A percentile compares a stretch with the other conserved stretches of the same genome.
These are phyloP conservation scores for Leucosporidium scottii DNA, from an alignment of 768 basidiomycete species.

Conservation along the genomic window DNA sequence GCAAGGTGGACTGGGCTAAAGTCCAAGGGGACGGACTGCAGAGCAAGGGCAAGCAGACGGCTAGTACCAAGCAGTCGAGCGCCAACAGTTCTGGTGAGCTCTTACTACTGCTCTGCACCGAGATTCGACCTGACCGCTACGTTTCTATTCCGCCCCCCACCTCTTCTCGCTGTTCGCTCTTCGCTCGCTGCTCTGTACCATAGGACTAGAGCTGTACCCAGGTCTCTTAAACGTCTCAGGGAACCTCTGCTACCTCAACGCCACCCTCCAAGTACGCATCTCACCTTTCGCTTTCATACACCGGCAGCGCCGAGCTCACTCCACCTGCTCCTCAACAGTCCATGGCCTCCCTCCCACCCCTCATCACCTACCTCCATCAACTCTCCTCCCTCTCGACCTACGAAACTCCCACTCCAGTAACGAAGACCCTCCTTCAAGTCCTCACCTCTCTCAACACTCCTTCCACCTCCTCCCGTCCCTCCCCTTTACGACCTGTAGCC, in stretches of 20 bases:
- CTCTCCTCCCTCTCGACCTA: conserved; percentile 8
- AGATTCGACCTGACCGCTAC: neutral
- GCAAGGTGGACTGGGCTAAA: neutral
- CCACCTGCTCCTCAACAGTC: conserved; percentile 51
- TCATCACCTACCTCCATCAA: conserved; percentile 48
- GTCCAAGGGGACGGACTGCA: neutral
- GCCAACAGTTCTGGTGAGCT: no score
- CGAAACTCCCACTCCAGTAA: conserved; percentile 10
- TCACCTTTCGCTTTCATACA: neutral
- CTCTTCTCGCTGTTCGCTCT: neutral
- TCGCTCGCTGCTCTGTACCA: neutral
- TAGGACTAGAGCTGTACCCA: conserved; percentile 51
- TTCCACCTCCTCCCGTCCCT: conserved; percentile 22
- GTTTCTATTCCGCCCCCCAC: neutral
- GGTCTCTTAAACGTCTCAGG: conserved; percentile 93
- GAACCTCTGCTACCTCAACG: conserved; percentile 96
- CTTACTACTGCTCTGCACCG: neutral
- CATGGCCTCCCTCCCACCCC: conserved; percentile 73
- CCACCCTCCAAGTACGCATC: conserved; percentile 65
- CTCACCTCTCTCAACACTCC: conserved; percentile 43
- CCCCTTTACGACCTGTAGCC: conserved; percentile 22
- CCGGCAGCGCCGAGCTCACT: neutral
- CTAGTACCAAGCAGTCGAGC: neutral
- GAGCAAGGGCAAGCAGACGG: neutral
- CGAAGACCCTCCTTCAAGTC: conserved; percentile 15